phyloP scores from a whole-genome alignment of 2,329 filamentous ascomycete species.

The Cladophialophora chaetospira region DNA sequence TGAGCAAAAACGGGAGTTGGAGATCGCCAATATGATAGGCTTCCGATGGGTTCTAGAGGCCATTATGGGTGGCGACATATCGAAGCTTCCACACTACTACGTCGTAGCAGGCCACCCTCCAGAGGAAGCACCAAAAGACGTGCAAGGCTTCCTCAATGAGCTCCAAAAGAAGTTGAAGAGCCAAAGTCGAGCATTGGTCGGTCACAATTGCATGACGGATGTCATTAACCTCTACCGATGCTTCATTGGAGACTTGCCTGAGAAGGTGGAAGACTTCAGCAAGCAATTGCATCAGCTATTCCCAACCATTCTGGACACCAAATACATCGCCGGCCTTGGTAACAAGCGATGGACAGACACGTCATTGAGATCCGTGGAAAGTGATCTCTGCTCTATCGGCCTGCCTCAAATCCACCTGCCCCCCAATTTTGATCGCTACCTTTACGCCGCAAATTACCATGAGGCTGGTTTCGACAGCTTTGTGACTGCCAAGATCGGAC shows the following conservation, averaged over 20 bases:
- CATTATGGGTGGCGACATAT: constrained; percentile 45
- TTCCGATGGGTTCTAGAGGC: constrained; percentile 53
- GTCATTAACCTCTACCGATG: constrained; percentile 62
- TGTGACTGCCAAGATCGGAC: constrained; percentile 60
- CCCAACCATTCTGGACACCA: constrained; percentile 62
- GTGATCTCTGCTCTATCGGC: constrained; percentile 42
- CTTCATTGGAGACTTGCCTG: constrained; percentile 61
- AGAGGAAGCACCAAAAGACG: constrained; percentile 31
- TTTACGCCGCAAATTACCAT: constrained; percentile 46
- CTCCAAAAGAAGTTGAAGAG: constrained; percentile 47
- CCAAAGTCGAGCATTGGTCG: constrained; percentile 57
- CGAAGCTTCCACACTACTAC: constrained; percentile 39
- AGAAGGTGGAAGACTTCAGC: constrained; percentile 58
- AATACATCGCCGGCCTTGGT: constrained; percentile 59
- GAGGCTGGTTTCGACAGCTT: constrained; percentile 67
- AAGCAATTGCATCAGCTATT: constrained; percentile 55
- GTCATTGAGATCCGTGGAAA: constrained; percentile 54
- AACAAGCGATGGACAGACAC: constrained; percentile 38
- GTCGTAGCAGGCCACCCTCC: constrained; percentile 36
- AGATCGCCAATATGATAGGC: constrained; percentile 43
- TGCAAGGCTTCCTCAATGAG: constrained; percentile 33
- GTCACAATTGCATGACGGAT: constrained; percentile 66
- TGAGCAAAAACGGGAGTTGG: constrained; percentile 34
- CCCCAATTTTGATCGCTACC: constrained; percentile 40
- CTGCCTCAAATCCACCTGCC: constrained; percentile 41